Evolutionary conservation across 2,329 filamentous ascomycete genomes (phyloP).

Genomic region (Diaporthe destruens): DNA sequence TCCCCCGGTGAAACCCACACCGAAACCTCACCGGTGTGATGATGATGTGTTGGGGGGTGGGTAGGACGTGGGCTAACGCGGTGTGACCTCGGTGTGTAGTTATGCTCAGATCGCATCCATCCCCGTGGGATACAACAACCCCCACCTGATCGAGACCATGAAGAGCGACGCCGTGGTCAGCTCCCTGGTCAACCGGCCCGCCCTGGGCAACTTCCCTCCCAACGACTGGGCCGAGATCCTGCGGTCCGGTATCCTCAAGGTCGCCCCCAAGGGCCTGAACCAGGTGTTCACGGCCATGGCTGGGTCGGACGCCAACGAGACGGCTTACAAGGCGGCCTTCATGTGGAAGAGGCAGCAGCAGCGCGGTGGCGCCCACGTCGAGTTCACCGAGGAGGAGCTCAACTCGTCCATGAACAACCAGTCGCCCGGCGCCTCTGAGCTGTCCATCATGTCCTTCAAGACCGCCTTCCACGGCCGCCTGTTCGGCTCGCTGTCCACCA

Average conservation of each 20-base stretch:
- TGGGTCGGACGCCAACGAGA: slow-evolving; percentile 93
- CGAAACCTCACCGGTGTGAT: slow-evolving; percentile 3
- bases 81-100: slow-evolving; percentile 53
- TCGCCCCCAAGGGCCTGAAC: slow-evolving; percentile 84
- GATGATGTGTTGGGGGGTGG: not conserved
- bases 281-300: slow-evolving; percentile 93
- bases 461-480: slow-evolving; percentile 91
- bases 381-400: slow-evolving; percentile 85
- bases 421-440: slow-evolving; percentile 75
- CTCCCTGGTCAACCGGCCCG: slow-evolving; percentile 88
- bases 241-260: slow-evolving; percentile 82
- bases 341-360: slow-evolving; percentile 89
- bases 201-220: slow-evolving; percentile 90
- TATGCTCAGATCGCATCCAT: slow-evolving; percentile 96
- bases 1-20: not conserved
- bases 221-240: slow-evolving; percentile 86
- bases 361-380: slow-evolving; percentile 81
- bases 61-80: slow-evolving; percentile 24
- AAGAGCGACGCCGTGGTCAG: slow-evolving; percentile 82
- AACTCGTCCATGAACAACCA: slow-evolving; percentile 83
- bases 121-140: slow-evolving; percentile 93
- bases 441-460: slow-evolving; percentile 91
- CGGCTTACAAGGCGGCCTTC: slow-evolving; percentile 94
- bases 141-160: slow-evolving; percentile 76
- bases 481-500: slow-evolving; percentile 89